Evolutionary conservation across 2,329 filamentous ascomycete species (phyloP), one percentile per base, ranked within the genome.

Genomic region (Fusarium oligoseptatum): DNA sequence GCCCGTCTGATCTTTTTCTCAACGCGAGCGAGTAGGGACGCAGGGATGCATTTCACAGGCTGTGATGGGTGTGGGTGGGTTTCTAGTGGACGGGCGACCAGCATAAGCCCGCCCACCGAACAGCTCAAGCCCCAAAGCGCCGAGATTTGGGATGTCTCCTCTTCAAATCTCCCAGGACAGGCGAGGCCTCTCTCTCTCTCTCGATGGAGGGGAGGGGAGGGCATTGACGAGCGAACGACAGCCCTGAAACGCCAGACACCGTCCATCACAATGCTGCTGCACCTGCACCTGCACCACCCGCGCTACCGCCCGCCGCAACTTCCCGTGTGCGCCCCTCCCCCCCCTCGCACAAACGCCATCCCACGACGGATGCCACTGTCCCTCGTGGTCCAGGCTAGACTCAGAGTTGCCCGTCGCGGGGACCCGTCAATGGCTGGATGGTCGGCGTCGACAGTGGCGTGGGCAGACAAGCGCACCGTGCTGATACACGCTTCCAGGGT

Each of bases 211-310:
- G 41, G 32, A 34, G 32, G 24, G 24, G 24, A 34, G 45, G 48
- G 27, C 4, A 39, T 60, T 34, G 22, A 24, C 14, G 43, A 48
- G 43, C 43, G 43, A 48, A 24, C 43, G 43, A 48, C 43, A 70
- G 70, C 58, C 70, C 68, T 78, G 76, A 78, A 78, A 78, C 76
- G 62, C 60, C 76, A 71, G 68, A 61, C 60, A 67, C 57, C 57
- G 71, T 61, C 69, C 62, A 77, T 78, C 73, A 48, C 60, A 76
- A 76, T 77, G 66, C 39, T 43, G 29, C 24, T 24, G 24, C 24
- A 24, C 24, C 24, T 24, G 24, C 24, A 24, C 24, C 64, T 63
- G 24, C 45, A 50, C 45, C 45, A 29, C 45, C 24, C 45, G 57
- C 58, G 22, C 61, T 63, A 60, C 24, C 52, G 66, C 39, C 60